phyloP scores from a whole-genome alignment of 805 yeast genomes.

The Candida glaebosa region DNA sequence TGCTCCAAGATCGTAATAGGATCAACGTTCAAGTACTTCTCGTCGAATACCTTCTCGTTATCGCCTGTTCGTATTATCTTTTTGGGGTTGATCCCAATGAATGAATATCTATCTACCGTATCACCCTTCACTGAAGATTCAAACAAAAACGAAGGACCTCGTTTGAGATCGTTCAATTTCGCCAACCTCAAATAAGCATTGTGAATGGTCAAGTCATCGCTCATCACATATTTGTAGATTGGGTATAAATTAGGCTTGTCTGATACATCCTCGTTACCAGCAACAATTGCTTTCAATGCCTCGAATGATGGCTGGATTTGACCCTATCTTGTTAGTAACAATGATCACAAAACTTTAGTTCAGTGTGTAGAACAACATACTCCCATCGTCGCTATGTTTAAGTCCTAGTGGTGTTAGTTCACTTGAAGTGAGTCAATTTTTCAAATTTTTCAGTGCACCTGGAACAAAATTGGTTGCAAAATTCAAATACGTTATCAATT shows the following conservation, averaged over 20 bases:
- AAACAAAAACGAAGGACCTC: constrained; percentile 71
- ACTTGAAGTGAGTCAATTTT: constrained; percentile 5
- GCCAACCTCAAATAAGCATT: constrained; percentile 85
- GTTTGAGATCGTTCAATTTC: constrained; percentile 48
- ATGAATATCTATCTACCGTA: constrained; percentile 83
- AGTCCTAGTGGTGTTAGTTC: not conserved
- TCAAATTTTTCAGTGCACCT: constrained; percentile 3
- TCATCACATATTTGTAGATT: constrained; percentile 66
- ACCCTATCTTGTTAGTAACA: not conserved
- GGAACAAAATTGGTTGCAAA: constrained; percentile 1
- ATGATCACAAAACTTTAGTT: not conserved
- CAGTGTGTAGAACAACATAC: constrained; percentile 2
- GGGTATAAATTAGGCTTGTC: constrained; percentile 69
- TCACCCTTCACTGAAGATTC: constrained; percentile 92
- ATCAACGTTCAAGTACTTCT: constrained; percentile 54
- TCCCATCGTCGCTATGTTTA: not conserved
- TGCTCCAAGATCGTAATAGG: constrained; percentile 73
- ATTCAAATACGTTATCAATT: too few relatives aligned
- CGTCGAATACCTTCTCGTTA: constrained; percentile 28
- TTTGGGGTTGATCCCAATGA: constrained; percentile 83
- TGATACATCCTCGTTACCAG: constrained; percentile 10
- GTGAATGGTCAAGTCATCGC: constrained; percentile 84
- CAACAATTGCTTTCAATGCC: constrained; percentile 24
- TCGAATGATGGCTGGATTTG: constrained; percentile 37
- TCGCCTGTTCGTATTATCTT: constrained; percentile 84